Percentiles rank a stretch among this genome's conserved stretches.
These are phyloP conservation scores for Diaporthe sp. DNA, from an alignment of 2,329 filamentous ascomycete genomes.

Conservation along the genomic window DNA sequence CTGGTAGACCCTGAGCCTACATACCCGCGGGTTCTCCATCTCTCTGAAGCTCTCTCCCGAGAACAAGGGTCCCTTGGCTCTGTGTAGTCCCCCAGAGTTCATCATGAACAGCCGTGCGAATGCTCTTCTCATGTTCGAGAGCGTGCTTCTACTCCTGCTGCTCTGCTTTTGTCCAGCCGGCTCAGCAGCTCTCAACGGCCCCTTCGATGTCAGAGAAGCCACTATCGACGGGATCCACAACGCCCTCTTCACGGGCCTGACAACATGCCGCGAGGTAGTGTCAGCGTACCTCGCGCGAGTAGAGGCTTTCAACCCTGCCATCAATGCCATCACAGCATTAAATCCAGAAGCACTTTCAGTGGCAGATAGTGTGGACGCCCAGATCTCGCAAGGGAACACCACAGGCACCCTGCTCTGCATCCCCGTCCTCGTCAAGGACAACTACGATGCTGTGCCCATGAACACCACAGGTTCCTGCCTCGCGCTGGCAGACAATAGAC, in stretches of 20 bases:
- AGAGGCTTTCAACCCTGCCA: constrained; percentile 66
- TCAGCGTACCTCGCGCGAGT: constrained; percentile 70
- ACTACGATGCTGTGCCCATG: constrained; percentile 69
- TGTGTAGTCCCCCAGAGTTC: neutral
- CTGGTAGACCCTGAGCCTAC: neutral
- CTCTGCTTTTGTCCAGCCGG: neutral
- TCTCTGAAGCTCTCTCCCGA: neutral
- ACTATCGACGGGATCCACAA: constrained; percentile 70
- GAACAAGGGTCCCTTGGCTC: neutral
- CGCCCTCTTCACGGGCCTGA: constrained; percentile 65
- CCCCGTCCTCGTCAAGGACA: constrained; percentile 75
- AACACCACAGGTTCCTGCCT: constrained; percentile 70
- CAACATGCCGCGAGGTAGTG: constrained; percentile 68
- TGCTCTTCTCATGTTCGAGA: neutral
- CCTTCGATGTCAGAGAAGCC: constrained; percentile 69
- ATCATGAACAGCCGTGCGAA: neutral
- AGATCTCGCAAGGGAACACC: constrained; percentile 61
- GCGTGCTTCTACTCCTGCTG: neutral
- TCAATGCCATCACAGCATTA: constrained; percentile 70
- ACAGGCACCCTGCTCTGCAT: constrained; percentile 71
- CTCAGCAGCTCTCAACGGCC: constrained; percentile 34
- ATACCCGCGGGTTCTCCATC: neutral
- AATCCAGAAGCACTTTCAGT: constrained; percentile 58
- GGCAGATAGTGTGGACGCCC: constrained; percentile 65
- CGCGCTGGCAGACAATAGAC: constrained; percentile 62